Percentiles rank a stretch among this genome's conserved stretches.
These are phyloP conservation scores for Didymella glomerata DNA, from an alignment of 2,329 filamentous ascomycete genomes.

Conservation along the genomic window DNA sequence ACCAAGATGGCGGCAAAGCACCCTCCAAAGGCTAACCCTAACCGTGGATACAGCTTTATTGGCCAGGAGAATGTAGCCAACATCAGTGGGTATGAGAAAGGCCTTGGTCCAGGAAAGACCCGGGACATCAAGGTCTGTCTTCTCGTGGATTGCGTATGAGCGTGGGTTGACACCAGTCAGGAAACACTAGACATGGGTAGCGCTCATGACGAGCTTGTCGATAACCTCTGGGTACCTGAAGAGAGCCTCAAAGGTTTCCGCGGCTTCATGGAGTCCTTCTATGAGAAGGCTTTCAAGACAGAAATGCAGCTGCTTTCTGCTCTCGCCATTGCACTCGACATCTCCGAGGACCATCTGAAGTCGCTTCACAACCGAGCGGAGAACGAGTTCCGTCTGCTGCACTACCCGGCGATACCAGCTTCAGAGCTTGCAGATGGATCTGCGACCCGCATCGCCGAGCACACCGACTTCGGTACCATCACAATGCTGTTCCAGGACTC, in stretches of 20 bases:
- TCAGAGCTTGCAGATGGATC: constrained; percentile 11
- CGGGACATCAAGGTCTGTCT: constrained; percentile 10
- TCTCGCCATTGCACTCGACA: constrained; percentile 19
- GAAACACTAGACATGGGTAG: constrained; percentile 13
- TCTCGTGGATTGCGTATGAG: neutral
- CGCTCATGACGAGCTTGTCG: constrained; percentile 5
- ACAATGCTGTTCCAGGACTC: constrained; percentile 47
- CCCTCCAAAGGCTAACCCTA: constrained; percentile 10
- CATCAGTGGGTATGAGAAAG: constrained; percentile 14
- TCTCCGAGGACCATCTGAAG: constrained; percentile 8
- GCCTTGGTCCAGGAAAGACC: constrained; percentile 4
- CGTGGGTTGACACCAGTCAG: neutral
- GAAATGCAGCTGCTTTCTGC: constrained; percentile 19
- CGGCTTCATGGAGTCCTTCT: constrained; percentile 25
- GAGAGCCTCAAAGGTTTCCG: constrained; percentile 23
- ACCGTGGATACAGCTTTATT: constrained; percentile 19
- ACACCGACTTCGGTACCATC: constrained; percentile 38
- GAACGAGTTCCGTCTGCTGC: constrained; percentile 27
- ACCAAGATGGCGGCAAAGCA: constrained; percentile 11
- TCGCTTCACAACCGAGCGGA: constrained; percentile 15
- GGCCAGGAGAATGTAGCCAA: constrained; percentile 14
- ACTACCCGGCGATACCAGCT: constrained; percentile 26
- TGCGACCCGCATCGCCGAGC: constrained; percentile 22
- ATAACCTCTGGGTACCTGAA: constrained; percentile 7
- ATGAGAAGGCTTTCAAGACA: constrained; percentile 15